phyloP scores from a whole-genome alignment of 495 filamentous ascomycete species.

The Xylaria nigripes region DNA sequence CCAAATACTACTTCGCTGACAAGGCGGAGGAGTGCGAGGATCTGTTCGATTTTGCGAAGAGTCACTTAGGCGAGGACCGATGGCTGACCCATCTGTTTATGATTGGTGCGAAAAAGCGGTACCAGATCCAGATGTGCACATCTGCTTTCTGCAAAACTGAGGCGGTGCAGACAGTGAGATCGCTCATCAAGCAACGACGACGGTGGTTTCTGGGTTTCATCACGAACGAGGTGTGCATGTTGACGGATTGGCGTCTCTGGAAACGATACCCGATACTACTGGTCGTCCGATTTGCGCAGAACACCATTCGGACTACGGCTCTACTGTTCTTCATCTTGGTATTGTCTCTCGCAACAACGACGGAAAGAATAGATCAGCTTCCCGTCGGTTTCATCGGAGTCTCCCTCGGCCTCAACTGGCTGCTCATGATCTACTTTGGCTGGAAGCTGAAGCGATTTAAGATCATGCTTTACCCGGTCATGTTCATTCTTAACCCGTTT shows the following conservation, averaged over 20 bases:
- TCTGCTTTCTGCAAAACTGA: constrained; percentile 98
- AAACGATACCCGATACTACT: constrained; percentile 84
- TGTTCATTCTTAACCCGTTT: constrained; percentile 94
- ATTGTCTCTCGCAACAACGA: constrained; percentile 78
- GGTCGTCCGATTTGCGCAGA: constrained; percentile 85
- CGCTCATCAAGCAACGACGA: constrained; percentile 87
- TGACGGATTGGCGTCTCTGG: constrained; percentile 91
- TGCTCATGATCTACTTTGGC: constrained; percentile 95
- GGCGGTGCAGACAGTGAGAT: constrained; percentile 80
- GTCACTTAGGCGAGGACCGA: constrained; percentile 90
- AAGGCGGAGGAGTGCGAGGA: constrained; percentile 95
- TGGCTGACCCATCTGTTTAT: constrained; percentile 99
- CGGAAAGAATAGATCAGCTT: constrained; percentile 64
- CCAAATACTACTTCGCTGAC: constrained; percentile 97
- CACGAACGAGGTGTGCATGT: constrained; percentile 97
- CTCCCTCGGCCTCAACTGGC: constrained; percentile 90
- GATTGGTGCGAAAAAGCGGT: constrained; percentile 86
- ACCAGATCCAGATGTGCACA: constrained; percentile 96
- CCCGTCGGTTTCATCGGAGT: constrained; percentile 93
- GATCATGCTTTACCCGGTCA: constrained; percentile 87
- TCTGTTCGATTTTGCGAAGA: constrained; percentile 93
- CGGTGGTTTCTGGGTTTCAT: constrained; percentile 98
- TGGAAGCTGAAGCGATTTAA: constrained; percentile 80
- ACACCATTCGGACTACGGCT: constrained; percentile 93
- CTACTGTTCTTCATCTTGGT: constrained; percentile 95